phyloP scores from a whole-genome alignment of 2,329 filamentous ascomycete species.

The Pseudonectria buxi region DNA sequence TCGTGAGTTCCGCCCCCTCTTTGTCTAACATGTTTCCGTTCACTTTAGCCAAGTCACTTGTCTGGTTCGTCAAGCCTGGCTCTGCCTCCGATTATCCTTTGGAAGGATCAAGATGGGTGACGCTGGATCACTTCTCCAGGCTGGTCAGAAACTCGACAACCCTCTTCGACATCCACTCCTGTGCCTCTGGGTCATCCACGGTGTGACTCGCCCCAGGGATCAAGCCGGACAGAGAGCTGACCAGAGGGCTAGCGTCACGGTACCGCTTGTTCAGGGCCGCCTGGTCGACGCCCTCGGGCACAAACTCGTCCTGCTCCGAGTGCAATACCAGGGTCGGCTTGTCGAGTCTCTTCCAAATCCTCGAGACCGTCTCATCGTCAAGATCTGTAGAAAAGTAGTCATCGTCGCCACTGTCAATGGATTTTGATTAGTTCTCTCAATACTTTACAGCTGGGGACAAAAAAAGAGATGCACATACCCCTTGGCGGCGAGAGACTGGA shows the following conservation, averaged over 20 bases:
- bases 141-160: conserved; percentile 40
- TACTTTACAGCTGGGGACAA: background rate
- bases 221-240: conserved; percentile 44
- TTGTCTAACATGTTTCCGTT: too few species aligned
- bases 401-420: conserved; percentile 56
- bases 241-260: conserved; percentile 37
- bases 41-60: too few species aligned
- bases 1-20: too few species aligned
- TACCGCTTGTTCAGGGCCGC: conserved; percentile 51
- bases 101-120: too few species aligned
- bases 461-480: conserved; percentile 40
- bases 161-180: conserved; percentile 42
- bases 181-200: conserved; percentile 38
- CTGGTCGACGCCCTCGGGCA: conserved; percentile 54
- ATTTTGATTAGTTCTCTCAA: conserved; percentile 2
- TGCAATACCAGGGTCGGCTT: conserved; percentile 58
- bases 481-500: conserved; percentile 41
- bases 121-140: conserved; percentile 7
- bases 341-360: conserved; percentile 59
- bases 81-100: too few species aligned
- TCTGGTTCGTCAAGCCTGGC: too few species aligned
- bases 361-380: conserved; percentile 43
- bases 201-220: conserved; percentile 48
- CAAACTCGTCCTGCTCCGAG: conserved; percentile 59
- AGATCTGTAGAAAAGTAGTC: conserved; percentile 85